Evolutionary conservation across 2,329 filamentous ascomycete species (phyloP).

Genomic region (Davidsoniella virescens): DNA sequence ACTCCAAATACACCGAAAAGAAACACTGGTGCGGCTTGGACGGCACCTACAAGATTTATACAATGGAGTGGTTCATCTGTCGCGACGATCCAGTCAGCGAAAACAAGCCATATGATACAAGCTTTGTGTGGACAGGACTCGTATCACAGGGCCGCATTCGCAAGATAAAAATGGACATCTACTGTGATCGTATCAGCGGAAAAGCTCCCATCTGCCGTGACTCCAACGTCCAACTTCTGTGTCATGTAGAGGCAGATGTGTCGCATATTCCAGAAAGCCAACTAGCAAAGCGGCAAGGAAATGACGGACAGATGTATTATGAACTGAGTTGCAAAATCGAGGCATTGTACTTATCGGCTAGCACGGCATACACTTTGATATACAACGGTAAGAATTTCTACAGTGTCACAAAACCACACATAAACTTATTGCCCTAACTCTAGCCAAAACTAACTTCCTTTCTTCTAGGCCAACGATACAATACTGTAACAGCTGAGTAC

Average conservation of each 20-base stretch:
- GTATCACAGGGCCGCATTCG: background rate
- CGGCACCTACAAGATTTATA: background rate
- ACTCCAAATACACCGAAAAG: constrained; percentile 13
- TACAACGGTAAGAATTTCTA: constrained; percentile 22
- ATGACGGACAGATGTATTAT: constrained; percentile 20
- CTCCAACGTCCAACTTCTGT: background rate
- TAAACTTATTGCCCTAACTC: no score
- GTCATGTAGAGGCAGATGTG: background rate
- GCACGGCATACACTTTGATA: constrained; percentile 27
- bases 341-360: constrained; percentile 26
- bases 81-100: background rate
- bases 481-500: background rate
- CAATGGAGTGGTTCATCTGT: background rate
- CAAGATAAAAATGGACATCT: background rate
- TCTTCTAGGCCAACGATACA: background rate
- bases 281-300: background rate
- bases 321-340: constrained; percentile 25
- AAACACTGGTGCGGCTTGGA: background rate
- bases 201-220: background rate
- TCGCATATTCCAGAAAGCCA: background rate
- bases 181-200: background rate
- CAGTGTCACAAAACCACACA: no score
- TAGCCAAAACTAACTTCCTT: background rate
- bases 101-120: background rate
- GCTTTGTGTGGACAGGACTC: background rate